These are phyloP conservation scores for Xanthoparmelia taractica DNA, from an alignment of 495 filamentous ascomycete genomes.

Conservation along the genomic window DNA sequence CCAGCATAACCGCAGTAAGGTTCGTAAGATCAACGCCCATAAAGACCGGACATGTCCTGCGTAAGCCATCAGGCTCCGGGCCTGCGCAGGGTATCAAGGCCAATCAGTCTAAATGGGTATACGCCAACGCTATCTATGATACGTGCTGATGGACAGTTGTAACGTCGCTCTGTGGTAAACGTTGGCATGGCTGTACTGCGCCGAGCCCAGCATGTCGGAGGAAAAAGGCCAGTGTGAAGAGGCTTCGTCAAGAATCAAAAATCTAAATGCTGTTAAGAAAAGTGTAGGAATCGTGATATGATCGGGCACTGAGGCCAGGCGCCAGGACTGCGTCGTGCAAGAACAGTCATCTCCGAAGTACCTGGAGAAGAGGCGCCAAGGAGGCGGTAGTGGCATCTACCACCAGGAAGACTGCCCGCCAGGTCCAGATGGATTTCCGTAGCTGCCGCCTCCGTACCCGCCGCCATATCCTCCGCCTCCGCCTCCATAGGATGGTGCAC, in stretches of 20 bases:
- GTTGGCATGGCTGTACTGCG: slow-evolving; percentile 12
- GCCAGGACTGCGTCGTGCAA: slow-evolving; percentile 7
- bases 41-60: slow-evolving; percentile 18
- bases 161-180: slow-evolving; percentile 6
- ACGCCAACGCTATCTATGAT: slow-evolving; percentile 74
- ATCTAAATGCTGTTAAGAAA: slow-evolving; percentile 9
- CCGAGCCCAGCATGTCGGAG: slow-evolving; percentile 20
- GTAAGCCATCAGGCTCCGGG: slow-evolving; percentile 8
- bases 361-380: slow-evolving; percentile 14
- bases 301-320: slow-evolving; percentile 8
- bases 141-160: slow-evolving; percentile 45
- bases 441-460: slow-evolving; percentile 49
- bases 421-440: slow-evolving; percentile 79
- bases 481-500: slow-evolving; percentile 15
- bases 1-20: slow-evolving; percentile 20
- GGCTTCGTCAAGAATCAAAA: slow-evolving; percentile 10
- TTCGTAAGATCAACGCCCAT: slow-evolving; percentile 24
- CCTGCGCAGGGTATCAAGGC: slow-evolving; percentile 20
- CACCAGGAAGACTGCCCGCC: slow-evolving; percentile 88
- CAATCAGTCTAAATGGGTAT: slow-evolving; percentile 24
- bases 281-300: slow-evolving; percentile 6
- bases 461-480: slow-evolving; percentile 23
- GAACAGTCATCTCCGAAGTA: slow-evolving; percentile 21
- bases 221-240: slow-evolving; percentile 21
- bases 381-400: slow-evolving; percentile 49